phyloP scores from a whole-genome alignment of 2,329 filamentous ascomycete genomes.

The Ciborinia camelliae region DNA sequence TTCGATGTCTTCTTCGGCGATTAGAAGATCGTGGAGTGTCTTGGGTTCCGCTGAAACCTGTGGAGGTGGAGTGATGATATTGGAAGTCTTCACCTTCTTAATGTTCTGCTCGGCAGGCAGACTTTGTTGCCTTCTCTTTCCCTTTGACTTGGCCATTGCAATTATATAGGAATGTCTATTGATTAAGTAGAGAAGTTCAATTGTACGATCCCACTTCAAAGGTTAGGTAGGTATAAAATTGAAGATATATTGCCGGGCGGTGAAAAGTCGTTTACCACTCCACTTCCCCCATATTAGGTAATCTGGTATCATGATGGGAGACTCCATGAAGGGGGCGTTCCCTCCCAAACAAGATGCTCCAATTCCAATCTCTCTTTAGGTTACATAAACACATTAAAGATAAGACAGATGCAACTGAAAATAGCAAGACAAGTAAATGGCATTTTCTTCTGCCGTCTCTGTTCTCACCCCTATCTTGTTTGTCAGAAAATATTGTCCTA shows the following conservation, averaged over 20 bases:
- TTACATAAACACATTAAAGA: not conserved
- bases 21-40: constrained; percentile 52
- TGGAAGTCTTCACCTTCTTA: constrained; percentile 42
- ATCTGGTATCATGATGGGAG: too few species aligned
- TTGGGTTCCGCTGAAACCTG: constrained; percentile 44
- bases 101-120: constrained; percentile 38
- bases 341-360: not conserved
- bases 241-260: constrained; percentile 7
- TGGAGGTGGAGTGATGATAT: constrained; percentile 40
- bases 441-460: too few species aligned
- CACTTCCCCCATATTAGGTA: not conserved
- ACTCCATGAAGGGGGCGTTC: too few species aligned
- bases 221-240: not conserved
- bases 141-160: constrained; percentile 46
- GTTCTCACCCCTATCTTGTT: too few species aligned
- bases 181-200: not conserved
- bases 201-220: not conserved
- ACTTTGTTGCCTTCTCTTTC: constrained; percentile 46
- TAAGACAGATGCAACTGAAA: not conserved
- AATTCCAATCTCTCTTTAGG: not conserved
- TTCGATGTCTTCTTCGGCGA: constrained; percentile 64
- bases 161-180: not conserved
- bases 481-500: too few species aligned
- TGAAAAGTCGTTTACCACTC: not conserved
- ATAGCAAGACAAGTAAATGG: too few species aligned